Conservation (phyloP, 768 basidiomycete species). For the Boletus rubroflammeus region DNA sequence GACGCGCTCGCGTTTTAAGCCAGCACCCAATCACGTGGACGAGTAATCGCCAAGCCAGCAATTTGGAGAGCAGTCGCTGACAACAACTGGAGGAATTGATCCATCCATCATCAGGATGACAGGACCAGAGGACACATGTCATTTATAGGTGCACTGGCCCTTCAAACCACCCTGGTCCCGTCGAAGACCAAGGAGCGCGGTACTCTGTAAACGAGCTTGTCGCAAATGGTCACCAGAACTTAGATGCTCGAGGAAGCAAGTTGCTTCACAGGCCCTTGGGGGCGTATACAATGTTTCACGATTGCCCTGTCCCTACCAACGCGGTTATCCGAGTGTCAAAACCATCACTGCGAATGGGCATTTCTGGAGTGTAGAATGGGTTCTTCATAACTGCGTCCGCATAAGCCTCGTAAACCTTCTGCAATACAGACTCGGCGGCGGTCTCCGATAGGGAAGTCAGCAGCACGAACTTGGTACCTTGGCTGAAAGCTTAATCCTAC, state of each 20-base stretch:
- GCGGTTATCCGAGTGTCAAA: slow-evolving; percentile 74
- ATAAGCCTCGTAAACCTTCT: slow-evolving; percentile 90
- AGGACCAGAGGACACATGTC: background rate
- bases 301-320: slow-evolving; percentile 47
- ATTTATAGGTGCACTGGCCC: background rate
- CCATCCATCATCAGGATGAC: background rate
- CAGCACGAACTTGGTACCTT: slow-evolving; percentile 95
- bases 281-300: slow-evolving; percentile 10
- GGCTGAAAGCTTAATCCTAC: background rate
- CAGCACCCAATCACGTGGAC: slow-evolving; percentile 20
- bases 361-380: slow-evolving; percentile 98
- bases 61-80: background rate
- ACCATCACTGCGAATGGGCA: slow-evolving; percentile 91
- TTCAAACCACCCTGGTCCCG: no score
- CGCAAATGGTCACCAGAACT: background rate
- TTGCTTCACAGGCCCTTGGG: background rate
- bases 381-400: slow-evolving; percentile 98
- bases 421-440: slow-evolving; percentile 65
- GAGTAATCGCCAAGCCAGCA: background rate
- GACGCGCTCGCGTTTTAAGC: slow-evolving; percentile 19
- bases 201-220: background rate
- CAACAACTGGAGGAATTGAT: background rate
- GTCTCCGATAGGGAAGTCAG: slow-evolving; percentile 77
- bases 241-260: background rate
- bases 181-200: background rate